Percentiles rank a stretch among this genome's conserved stretches.
Evolutionary conservation across 1,284 basidiomycete genomes (phyloP).

Genomic region (Apiotrichum brassicae): DNA sequence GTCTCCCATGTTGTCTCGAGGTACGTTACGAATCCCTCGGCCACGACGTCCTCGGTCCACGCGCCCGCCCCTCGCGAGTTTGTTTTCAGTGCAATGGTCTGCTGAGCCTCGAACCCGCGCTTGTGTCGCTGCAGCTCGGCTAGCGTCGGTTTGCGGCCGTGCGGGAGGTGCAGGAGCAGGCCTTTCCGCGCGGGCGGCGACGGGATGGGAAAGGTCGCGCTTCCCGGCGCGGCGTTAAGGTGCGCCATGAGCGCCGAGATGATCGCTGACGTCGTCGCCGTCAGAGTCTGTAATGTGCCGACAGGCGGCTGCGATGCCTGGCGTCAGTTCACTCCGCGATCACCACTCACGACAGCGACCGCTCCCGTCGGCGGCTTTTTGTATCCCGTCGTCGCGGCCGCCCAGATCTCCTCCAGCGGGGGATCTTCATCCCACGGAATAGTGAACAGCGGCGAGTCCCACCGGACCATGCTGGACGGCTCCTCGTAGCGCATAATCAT

Average conservation of each 20-base stretch:
- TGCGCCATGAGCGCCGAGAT: conserved; percentile 61
- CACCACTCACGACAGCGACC: conserved; percentile 61
- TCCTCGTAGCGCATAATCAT: conserved; percentile 87
- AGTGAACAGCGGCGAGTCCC: conserved; percentile 92
- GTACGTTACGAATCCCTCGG: conserved; percentile 67
- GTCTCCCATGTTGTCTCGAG: conserved; percentile 57
- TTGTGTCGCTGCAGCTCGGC: conserved; percentile 80
- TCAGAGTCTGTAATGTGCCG: conserved; percentile 71
- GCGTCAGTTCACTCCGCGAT: conserved; percentile 2
- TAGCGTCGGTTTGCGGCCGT: conserved; percentile 63
- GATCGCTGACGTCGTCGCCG: conserved; percentile 61
- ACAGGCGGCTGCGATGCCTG: conserved; percentile 70
- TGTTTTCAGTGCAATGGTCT: conserved; percentile 78
- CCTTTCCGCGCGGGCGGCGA: conserved; percentile 48
- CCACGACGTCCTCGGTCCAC: conserved; percentile 69
- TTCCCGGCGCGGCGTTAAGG: conserved; percentile 51
- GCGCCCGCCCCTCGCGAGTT: conserved; percentile 74
- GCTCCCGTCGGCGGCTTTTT: conserved; percentile 84
- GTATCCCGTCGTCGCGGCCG: conserved; percentile 66
- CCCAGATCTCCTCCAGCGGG: conserved; percentile 70
- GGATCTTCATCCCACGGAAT: conserved; percentile 63
- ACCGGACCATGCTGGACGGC: conserved; percentile 91
- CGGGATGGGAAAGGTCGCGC: conserved; percentile 53
- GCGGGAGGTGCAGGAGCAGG: conserved; percentile 53
- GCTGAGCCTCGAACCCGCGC: conserved; percentile 76